A percentile compares a stretch with the other conserved stretches of the same genome.
These are phyloP conservation scores for Magnaporthiopsis poae DNA, from an alignment of 2,329 filamentous ascomycete genomes.

Conservation along the genomic window DNA sequence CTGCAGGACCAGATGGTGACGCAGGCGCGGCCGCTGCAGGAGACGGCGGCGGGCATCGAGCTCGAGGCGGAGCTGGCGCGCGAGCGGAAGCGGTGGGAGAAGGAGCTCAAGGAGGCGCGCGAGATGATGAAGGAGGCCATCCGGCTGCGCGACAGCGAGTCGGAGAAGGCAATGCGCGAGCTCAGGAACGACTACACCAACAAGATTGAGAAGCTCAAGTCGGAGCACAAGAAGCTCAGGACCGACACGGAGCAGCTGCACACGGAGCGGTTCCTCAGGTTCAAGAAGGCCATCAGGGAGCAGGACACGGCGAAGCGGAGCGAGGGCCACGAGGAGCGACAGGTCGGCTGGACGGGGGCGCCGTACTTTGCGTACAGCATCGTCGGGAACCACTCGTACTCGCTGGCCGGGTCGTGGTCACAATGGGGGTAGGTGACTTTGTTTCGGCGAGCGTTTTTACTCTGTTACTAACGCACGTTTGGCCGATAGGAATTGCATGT, in stretches of 20 bases:
- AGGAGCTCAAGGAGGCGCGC: slow-evolving; percentile 2
- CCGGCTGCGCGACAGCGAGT: slow-evolving; percentile 5
- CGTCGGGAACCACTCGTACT: background rate
- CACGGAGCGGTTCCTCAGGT: slow-evolving; percentile 2
- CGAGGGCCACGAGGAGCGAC: background rate
- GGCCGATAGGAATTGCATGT: background rate
- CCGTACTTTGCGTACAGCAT: background rate
- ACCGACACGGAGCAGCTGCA: slow-evolving; percentile 2
- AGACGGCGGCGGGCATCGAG: slow-evolving; percentile 6
- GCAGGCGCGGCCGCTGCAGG: slow-evolving; percentile 4
- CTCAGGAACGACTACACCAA: slow-evolving; percentile 2
- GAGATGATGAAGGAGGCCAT: slow-evolving; percentile 6
- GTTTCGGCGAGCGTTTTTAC: background rate
- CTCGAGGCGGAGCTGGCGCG: slow-evolving; percentile 5
- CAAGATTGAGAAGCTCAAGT: slow-evolving; percentile 2
- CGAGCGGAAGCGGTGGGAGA: slow-evolving; percentile 4
- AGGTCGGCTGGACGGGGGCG: background rate
- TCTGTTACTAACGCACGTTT: background rate
- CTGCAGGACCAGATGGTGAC: slow-evolving; percentile 7
- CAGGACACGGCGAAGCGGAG: background rate
- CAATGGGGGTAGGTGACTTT: background rate
- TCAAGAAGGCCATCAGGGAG: background rate
- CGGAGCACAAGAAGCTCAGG: slow-evolving; percentile 5
- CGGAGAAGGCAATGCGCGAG: background rate
- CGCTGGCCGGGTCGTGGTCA: background rate